Conservation (phyloP, 768 basidiomycete species). For the Suillus bovinus region DNA sequence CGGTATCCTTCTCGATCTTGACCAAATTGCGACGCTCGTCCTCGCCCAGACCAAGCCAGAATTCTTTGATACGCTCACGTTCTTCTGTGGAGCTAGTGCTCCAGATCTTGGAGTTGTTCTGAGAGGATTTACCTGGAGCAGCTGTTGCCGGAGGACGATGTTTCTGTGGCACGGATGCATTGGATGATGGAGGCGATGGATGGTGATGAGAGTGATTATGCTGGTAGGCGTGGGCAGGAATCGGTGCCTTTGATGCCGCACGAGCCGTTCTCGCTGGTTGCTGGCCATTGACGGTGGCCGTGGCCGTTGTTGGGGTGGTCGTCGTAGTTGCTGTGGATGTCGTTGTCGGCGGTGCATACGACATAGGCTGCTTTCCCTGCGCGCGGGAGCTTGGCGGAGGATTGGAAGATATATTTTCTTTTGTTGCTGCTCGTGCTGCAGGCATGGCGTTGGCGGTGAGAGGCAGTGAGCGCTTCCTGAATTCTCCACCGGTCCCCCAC, state of each 20-base stretch:
- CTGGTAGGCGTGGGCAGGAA: conserved; percentile 48
- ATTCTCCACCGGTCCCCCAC: conserved; percentile 32
- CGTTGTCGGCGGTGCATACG: conserved; percentile 44
- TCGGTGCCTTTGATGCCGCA: conserved; percentile 60
- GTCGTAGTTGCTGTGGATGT: conserved; percentile 17
- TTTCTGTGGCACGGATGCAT: conserved; percentile 34
- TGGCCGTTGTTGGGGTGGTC: conserved; percentile 36
- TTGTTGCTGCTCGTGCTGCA: conserved; percentile 40
- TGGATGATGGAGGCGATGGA: conserved; percentile 44
- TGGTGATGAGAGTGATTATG: conserved; percentile 55
- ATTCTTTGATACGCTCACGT: conserved; percentile 95
- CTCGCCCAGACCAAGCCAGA: conserved; percentile 94
- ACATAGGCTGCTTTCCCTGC: conserved; percentile 92
- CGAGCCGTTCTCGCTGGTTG: conserved; percentile 42
- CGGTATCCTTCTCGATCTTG: conserved; percentile 97
- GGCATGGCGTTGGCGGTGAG: conserved; percentile 44
- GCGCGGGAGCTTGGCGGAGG: conserved; percentile 78
- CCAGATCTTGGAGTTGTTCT: conserved; percentile 86
- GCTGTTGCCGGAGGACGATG: conserved; percentile 31
- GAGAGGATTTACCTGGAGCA: conserved; percentile 24
- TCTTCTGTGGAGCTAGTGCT: conserved; percentile 90
- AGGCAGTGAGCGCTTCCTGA: conserved; percentile 39
- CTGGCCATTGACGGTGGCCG: conserved; percentile 30
- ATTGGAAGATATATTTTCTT: conserved; percentile 37
- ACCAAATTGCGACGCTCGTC: conserved; percentile 89